These are phyloP conservation scores for Coprinellus micaceus DNA, from an alignment of 768 basidiomycete genomes.

Conservation along the genomic window DNA sequence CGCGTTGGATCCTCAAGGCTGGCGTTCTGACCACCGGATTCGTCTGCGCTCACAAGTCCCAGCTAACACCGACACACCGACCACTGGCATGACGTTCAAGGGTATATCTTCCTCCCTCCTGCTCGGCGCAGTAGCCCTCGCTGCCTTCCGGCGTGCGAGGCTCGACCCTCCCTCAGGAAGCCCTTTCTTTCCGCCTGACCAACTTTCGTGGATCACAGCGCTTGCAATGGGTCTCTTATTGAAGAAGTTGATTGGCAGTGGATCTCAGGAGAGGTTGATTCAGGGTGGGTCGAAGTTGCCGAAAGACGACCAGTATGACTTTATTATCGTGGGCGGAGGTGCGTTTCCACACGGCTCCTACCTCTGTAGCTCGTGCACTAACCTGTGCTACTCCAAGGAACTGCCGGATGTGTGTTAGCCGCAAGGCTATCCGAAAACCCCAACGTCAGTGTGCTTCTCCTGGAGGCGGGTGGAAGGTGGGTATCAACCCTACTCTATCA, in stretches of 20 bases:
- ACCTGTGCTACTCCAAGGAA: no score
- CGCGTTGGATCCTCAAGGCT: no score
- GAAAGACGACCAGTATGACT: slow-evolving; percentile 37
- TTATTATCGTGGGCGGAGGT: slow-evolving; percentile 58
- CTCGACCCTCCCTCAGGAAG: slow-evolving; percentile 5
- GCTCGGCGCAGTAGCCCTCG: slow-evolving; percentile 11
- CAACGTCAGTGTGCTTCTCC: slow-evolving; percentile 46
- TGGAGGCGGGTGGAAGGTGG: slow-evolving; percentile 63
- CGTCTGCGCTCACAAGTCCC: no score
- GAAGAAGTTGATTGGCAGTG: slow-evolving; percentile 14
- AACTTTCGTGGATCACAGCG: slow-evolving; percentile 16
- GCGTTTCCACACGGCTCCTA: slow-evolving; percentile 1
- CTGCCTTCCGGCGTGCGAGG: slow-evolving; percentile 8
- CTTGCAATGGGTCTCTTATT: slow-evolving; percentile 21
- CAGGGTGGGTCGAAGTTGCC: slow-evolving; percentile 23
- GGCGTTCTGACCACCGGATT: not conserved
- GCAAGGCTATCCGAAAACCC: slow-evolving; percentile 57
- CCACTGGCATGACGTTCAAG: not conserved
- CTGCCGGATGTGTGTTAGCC: slow-evolving; percentile 60
- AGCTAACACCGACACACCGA: not conserved
- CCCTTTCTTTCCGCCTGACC: not conserved
- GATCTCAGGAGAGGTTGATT: slow-evolving; percentile 19
- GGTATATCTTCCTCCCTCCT: slow-evolving; percentile 5
- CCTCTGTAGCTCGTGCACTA: no score
- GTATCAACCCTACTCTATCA: no score